Evolutionary conservation across 2,329 filamentous ascomycete genomes (phyloP), one percentile per base, ranked within the genome.

Genomic region (Sporothrix brunneoviolacea): DNA sequence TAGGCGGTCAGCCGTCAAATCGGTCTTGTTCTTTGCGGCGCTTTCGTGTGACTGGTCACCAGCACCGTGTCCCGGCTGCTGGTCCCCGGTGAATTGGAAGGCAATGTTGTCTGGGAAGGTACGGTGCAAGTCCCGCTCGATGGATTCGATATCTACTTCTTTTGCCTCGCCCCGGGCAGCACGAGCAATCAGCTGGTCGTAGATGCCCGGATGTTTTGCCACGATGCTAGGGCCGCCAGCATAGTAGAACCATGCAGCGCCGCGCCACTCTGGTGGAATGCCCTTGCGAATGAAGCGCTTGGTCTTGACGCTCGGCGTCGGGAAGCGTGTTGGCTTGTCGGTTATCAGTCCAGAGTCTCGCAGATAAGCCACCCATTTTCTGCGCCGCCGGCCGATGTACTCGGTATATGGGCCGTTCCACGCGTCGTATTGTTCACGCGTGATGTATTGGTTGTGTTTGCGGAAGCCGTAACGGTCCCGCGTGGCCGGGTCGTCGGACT

Each of bases 221-320:
- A 95, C 66, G 57, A 89, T 85, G 40, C 83, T 82, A 21, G 89
- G 89, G 1, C 91, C 91, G 18, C 89, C 89, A 10, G 90, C 89
- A 64, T 96, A 97, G 70, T 87, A 96, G 66, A 95, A 97, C 91
- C 91, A 97, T 40, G 91, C 91, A 6, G 88, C 86, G n/a, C 91
- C 91, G 61, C 91, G 82, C 82, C 90, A 95, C 57, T 95, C 89
- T 0, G 91, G 88, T 3, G 91, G 91, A 44, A 96, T 91, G 15
- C 91, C 91, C 67, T 96, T 97, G 46, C 91, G 83, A 43, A 95
- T 80, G 63, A 93, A 96, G 16, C 90, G 80, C 68, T 94, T 95
- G 38, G 93, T 82, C 67, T 94, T 95, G 40, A 83, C 80, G 44
- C 83, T 88, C 48, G 83, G 85, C 1, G 84, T 77, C 1, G 91